Base-by-base conservation (phyloP, 495 filamentous ascomycete genomes). In the Neurospora discreta region DNA sequence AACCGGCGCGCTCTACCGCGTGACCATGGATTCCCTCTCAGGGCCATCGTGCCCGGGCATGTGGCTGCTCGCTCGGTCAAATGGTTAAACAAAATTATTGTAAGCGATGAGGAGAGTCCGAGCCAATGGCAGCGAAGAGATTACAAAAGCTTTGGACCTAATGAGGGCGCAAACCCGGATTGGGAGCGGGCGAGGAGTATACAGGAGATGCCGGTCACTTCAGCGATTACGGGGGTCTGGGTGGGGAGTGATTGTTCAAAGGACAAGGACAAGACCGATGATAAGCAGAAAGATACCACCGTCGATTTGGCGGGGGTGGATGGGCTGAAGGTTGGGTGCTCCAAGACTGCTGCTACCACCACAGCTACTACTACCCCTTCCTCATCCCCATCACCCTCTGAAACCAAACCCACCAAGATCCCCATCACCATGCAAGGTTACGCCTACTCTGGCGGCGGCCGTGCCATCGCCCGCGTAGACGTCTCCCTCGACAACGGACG, bases 11-110 rank as follows among this genome's bases (percentile, higher is more conserved):
- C 86, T 0, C 81, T 91, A 0, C 80, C 86, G 0, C 79, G 82
- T 10, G 86, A 88, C 43, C 88, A 91, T 73, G 89, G 89, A 11
- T 87, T 83, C 71, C 89, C 89, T 0, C 78, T 90, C 18, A 84
- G 89, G 5, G 84, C 87, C 0, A 80, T 91, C 18, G 84, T 90
- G 0, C 89, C 89, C 7, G 89, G 89, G 5, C 82, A 87, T 42
- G 87, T 86, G 5, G 89, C 87, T 5, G 89, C 86, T 15, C 82
- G 89, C 39, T 87, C 84, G 68, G 89, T 91, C 16, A 91, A 91
- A 74, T 91, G 89, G 88, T 82, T 90, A 0, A 86, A 84, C 75
- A 84, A 83, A 26, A 89, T 91, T 70, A 86, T 83, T 5, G 78
- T 91, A 3, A 82, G 85, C 39, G 84, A 86, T 69, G 84, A 88